A percentile compares a stretch with the other conserved stretches of the same genome.
phyloP scores from a whole-genome alignment of 106 monocot genomes.

The Apostasia shenzhenica region DNA sequence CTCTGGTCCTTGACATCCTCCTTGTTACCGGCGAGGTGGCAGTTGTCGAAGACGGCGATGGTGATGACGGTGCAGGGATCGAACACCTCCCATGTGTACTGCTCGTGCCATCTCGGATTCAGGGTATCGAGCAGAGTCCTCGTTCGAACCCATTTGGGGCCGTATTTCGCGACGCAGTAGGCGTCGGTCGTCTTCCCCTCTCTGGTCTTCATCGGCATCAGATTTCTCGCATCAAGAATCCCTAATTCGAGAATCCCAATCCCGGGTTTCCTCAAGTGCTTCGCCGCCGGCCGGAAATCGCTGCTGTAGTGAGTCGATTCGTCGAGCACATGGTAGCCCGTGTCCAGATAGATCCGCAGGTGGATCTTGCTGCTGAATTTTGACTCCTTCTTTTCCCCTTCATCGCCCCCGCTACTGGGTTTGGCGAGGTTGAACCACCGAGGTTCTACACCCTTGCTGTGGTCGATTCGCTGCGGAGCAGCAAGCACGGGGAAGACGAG shows the following conservation, averaged over 20 bases:
- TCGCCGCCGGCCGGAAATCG: slow-evolving; percentile 65
- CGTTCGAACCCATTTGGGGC: slow-evolving; percentile 48
- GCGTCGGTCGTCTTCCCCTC: slow-evolving; percentile 39
- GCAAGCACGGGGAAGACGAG: slow-evolving; percentile 38
- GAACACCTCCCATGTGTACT: slow-evolving; percentile 61
- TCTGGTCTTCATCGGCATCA: slow-evolving; percentile 44
- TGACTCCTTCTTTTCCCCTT: slow-evolving; percentile 40
- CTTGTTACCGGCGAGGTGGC: slow-evolving; percentile 23
- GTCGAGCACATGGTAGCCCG: slow-evolving; percentile 90
- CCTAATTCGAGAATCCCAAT: slow-evolving; percentile 47
- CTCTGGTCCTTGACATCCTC: slow-evolving; percentile 31
- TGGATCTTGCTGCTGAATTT: slow-evolving; percentile 91
- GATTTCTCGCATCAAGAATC: slow-evolving; percentile 35
- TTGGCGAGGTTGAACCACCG: slow-evolving; percentile 58
- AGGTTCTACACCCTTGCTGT: slow-evolving; percentile 32
- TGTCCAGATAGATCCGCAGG: slow-evolving; percentile 55
- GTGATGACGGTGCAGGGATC: slow-evolving; percentile 61
- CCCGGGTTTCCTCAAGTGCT: slow-evolving; percentile 29
- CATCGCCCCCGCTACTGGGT: slow-evolving; percentile 28
- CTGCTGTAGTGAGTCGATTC: slow-evolving; percentile 87
- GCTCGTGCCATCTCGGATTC: slow-evolving; percentile 47
- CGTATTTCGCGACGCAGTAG: slow-evolving; percentile 57
- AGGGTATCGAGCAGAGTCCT: slow-evolving; percentile 39
- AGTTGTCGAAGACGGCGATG: slow-evolving; percentile 50
- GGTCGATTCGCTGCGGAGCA: slow-evolving; percentile 37